Base-by-base conservation (phyloP, 2,329 filamentous ascomycete genomes). In the Alternaria burnsii region DNA sequence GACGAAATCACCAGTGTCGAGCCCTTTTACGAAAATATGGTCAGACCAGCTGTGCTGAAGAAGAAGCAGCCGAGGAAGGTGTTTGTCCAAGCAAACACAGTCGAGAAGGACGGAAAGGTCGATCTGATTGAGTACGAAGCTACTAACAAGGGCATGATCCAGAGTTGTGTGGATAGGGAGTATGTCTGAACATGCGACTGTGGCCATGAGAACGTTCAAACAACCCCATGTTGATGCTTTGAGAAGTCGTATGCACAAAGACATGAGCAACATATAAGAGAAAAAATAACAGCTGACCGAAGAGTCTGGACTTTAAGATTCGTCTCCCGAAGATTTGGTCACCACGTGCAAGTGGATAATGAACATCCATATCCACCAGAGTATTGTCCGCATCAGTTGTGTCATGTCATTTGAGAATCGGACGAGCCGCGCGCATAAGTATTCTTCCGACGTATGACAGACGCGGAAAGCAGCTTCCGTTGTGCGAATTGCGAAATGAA, bases 1-100 rank as follows among this genome's bases (percentile, higher is more conserved):
- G 88, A 90, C 62, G 86, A 90, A 30, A 94, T 97, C 85, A 97
- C 94, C 8, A 83, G 86, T 24, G 94, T 97, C 22, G 91, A 91
- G 53, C 89, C 92, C 40, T 97, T 92, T 82, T 97, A 92, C 87
- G 93, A 90, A 56, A 88, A 87, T 66, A 90, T 90, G 80, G 87
- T 97, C 26, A 86, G 94, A 58, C 87, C 91, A 47, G 86, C 91
- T 61, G 91, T 94, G 24, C 79, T 94, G 42, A 83, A 85, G 70
- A 91, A 92, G 79, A 92, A 92, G 82, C 90, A 91, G 79, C 91
- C 91, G n/a, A 83, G 91, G 61, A 94, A 94, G 83, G 90, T 97
- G 44, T 97, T 97, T 81, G 93, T 97, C 55, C 94, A 97, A 82
- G 93, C 92, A 61, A 98, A 97, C 79, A 97, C 94, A 0, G 85